These are phyloP conservation scores for Rhododendron ferrugineum DNA, from an alignment of 148 eudicot genomes.

Conservation along the genomic window DNA sequence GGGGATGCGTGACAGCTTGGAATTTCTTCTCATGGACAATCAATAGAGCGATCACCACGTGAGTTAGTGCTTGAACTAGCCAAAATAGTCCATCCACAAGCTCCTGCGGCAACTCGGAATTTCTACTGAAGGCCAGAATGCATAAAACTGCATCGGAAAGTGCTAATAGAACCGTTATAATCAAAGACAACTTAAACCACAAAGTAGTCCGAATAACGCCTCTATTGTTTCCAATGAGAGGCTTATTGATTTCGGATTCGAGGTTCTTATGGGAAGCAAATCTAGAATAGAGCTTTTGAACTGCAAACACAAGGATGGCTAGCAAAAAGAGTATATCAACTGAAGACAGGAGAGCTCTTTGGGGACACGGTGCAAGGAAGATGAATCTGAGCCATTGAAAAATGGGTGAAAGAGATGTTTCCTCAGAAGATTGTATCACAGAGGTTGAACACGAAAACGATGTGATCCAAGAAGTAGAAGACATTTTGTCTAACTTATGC, in stretches of 20 bases:
- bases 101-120: constrained; percentile 35
- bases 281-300: constrained; percentile 43
- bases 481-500: constrained; percentile 21
- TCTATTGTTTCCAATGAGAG: constrained; percentile 18
- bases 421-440: constrained; percentile 16
- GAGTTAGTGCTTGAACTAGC: constrained; percentile 57
- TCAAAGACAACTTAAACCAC: constrained; percentile 54
- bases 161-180: constrained; percentile 33
- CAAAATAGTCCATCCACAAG: constrained; percentile 56
- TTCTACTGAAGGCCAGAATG: constrained; percentile 30
- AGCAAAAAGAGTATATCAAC: constrained; percentile 58
- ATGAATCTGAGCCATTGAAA: constrained; percentile 63
- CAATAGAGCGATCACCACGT: constrained; percentile 39
- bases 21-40: constrained; percentile 63
- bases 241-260: constrained; percentile 24
- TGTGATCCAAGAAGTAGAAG: constrained; percentile 65
- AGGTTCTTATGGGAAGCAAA: constrained; percentile 18
- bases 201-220: constrained; percentile 22
- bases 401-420: constrained; percentile 24
- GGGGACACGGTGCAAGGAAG: constrained; percentile 84
- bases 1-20: constrained; percentile 46
- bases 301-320: constrained; percentile 32
- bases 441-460: constrained; percentile 60
- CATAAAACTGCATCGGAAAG: constrained; percentile 32
- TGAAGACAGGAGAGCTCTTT: constrained; percentile 51